A percentile compares a stretch with the other conserved stretches of the same genome.
Conservation (phyloP, 2,329 filamentous ascomycete species). For the Cadophora gregata region DNA sequence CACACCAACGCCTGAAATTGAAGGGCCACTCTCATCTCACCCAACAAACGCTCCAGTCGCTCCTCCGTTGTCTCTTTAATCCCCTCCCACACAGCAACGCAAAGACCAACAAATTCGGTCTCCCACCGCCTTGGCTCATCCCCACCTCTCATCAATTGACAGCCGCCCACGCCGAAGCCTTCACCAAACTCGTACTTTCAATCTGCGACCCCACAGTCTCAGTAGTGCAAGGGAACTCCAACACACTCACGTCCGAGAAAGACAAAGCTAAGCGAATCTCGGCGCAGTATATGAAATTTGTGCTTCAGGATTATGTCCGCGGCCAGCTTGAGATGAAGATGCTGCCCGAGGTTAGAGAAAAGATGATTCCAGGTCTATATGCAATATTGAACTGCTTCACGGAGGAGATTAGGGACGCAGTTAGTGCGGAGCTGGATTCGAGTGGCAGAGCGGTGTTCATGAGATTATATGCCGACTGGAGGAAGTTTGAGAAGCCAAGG, state of each 20-base stretch:
- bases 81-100: conserved; percentile 44
- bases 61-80: conserved; percentile 59
- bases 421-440: conserved; percentile 63
- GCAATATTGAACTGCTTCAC: conserved; percentile 64
- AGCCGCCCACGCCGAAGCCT: conserved; percentile 55
- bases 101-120: conserved; percentile 29
- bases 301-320: conserved; percentile 65
- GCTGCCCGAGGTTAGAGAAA: conserved; percentile 57
- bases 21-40: conserved; percentile 68
- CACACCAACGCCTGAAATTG: conserved; percentile 64
- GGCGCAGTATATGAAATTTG: conserved; percentile 65
- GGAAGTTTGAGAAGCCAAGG: conserved; percentile 67
- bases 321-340: conserved; percentile 64
- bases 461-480: conserved; percentile 64
- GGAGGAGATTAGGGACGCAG: conserved; percentile 58
- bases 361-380: conserved; percentile 62
- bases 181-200: conserved; percentile 61
- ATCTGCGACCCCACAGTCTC: conserved; percentile 65
- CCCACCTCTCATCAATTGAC: conserved; percentile 40
- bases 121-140: conserved; percentile 47
- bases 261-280: conserved; percentile 66
- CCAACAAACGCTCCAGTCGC: conserved; percentile 57
- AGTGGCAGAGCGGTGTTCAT: conserved; percentile 64
- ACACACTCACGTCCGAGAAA: conserved; percentile 62
- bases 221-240: conserved; percentile 54